Conservation (phyloP, 805 yeast genomes). For the Pichia insulana region DNA sequence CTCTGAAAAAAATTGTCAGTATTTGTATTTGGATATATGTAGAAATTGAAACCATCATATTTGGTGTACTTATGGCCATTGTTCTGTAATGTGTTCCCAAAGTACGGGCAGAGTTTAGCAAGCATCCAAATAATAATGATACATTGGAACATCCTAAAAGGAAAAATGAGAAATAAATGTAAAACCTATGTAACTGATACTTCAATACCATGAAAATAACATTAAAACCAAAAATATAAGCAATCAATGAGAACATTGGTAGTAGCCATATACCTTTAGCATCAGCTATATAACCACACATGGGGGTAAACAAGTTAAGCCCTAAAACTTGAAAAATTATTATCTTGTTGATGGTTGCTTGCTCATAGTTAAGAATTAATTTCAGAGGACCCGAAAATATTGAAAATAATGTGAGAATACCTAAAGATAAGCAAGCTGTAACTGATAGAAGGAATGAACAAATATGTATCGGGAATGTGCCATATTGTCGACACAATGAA, state of each 20-base stretch:
- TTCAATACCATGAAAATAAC: constrained; percentile 34
- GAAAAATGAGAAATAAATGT: constrained; percentile 42
- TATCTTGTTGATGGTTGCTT: constrained; percentile 57
- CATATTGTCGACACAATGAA: constrained; percentile 14
- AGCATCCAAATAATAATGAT: constrained; percentile 56
- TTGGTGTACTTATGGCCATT: constrained; percentile 79
- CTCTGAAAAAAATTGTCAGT: constrained; percentile 15
- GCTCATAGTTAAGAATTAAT: constrained; percentile 46
- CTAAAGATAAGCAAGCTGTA: constrained; percentile 24
- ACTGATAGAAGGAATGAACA: constrained; percentile 23
- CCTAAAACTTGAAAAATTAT: constrained; percentile 73
- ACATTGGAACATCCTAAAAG: constrained; percentile 66
- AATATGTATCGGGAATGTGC: constrained; percentile 17
- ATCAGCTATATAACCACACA: constrained; percentile 77
- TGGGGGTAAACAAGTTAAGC: constrained; percentile 73
- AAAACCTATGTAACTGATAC: constrained; percentile 24
- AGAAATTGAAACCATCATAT: constrained; percentile 28
- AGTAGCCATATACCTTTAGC: constrained; percentile 67
- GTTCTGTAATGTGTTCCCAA: constrained; percentile 61
- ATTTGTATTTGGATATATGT: constrained; percentile 24
- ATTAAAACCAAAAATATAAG: constrained; percentile 61
- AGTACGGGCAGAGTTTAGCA: constrained; percentile 73
- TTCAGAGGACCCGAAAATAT: constrained; percentile 68
- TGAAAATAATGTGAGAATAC: constrained; percentile 32
- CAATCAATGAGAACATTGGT: constrained; percentile 49